Conservation (phyloP, 371 early-diverging fungal species). For the Rozella allomycis region DNA sequence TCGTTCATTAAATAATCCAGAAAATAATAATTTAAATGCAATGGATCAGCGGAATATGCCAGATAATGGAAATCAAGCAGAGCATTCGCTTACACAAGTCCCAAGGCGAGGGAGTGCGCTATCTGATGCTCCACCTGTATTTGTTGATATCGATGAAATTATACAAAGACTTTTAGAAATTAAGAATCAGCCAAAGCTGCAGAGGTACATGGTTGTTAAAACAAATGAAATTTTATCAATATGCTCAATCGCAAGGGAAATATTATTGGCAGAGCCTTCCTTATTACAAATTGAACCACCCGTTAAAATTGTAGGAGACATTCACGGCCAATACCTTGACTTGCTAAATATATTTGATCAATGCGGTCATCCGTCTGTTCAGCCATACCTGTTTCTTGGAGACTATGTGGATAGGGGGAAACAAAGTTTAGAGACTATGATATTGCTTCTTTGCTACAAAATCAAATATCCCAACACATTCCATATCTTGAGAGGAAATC, state of each 20-base stretch:
- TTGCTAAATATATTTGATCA: constrained; percentile 17
- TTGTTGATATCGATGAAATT: no score
- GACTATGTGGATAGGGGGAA: constrained; percentile 98
- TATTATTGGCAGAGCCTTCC: constrained; percentile 13
- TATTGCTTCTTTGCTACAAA: constrained; percentile 84
- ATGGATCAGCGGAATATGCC: no score
- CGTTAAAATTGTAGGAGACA: constrained; percentile 21
- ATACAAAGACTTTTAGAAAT: no score
- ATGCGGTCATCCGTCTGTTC: constrained; percentile 14
- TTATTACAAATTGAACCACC: constrained; percentile 14
- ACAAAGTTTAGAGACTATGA: constrained; percentile 84
- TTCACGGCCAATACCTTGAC: constrained; percentile 14
- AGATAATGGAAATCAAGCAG: no score
- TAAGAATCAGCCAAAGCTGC: no score
- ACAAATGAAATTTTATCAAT: constrained; percentile 78
- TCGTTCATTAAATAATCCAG: no score
- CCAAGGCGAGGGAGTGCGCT: no score
- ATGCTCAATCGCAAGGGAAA: constrained; percentile 25
- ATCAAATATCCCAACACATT: constrained; percentile 92
- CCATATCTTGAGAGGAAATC: constrained; percentile 91
- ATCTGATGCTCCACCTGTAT: no score
- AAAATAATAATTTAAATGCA: no score
- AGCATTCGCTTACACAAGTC: no score
- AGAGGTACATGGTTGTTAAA: no score
- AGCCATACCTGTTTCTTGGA: constrained; percentile 32